Evolutionary conservation across 2,329 filamentous ascomycete species (phyloP), one percentile per base, ranked within the genome.

Genomic region (Penicillium hordei): DNA sequence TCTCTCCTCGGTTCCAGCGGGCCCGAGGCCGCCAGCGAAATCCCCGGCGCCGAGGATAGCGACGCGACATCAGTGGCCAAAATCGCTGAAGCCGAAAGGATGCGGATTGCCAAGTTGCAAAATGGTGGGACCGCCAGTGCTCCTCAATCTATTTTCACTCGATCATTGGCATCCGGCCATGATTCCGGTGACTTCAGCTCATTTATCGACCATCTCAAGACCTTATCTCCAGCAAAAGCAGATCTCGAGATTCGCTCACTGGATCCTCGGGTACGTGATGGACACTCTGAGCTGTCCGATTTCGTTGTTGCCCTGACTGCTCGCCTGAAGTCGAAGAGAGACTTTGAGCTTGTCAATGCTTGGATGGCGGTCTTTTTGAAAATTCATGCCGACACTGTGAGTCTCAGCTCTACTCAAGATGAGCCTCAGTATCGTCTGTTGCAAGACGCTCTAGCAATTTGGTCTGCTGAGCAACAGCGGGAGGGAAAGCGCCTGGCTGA

Each of bases 301-400:
- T 99, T 99, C 70, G 87, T 97, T 51, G 75, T 79, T n/a, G 92
- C 92, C 1, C 76, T 99, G 55, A 95, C 90, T 0, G 81, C 79
- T 53, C 82, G 89, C 13, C 78, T 97, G 52, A 76, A 79, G 43
- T 80, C 85, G 50, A 86, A 88, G 62, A 85, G 84, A 48, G 94
- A 97, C 74, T 99, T 96, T 74, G 94, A 99, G 76, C 82, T 99
- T 39, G 89, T 91, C 17, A 93, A 97, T 75, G 91, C 92, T 0
- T 99, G 94, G 93, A 97, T 99, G 92, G 88, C 89, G 2, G 93
- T 97, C 1, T 96, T 97, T 69, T 73, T 99, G 58, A 85, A 88
- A 48, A 78, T 96, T 40, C 93, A 97, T 74, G 82, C 82, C 7
- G 86, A 88, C 60, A 76, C 82, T 17, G 77, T 89, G 15, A 72